Evolutionary conservation across 768 basidiomycete species (phyloP).

Genomic region (Austroboletus festivus): DNA sequence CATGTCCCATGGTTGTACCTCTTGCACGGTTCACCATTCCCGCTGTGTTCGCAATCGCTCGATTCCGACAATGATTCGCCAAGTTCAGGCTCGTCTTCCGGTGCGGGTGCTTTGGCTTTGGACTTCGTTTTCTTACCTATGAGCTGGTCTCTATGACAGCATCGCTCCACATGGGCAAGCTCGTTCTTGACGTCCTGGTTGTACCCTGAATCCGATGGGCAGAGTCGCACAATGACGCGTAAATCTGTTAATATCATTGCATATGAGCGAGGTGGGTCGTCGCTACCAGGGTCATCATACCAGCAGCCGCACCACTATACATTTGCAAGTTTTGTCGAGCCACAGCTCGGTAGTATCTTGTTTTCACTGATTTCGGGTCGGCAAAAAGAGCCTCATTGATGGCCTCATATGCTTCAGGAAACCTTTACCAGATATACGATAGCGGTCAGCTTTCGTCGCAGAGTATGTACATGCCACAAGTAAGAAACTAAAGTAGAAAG

Average conservation of each 20-base stretch:
- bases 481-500: too few relatives aligned
- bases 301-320: constrained; percentile 19
- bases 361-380: constrained; percentile 33
- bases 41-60: constrained; percentile 50
- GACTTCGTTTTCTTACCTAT: neutral
- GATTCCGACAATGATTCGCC: constrained; percentile 49
- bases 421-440: constrained; percentile 15
- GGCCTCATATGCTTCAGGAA: constrained; percentile 26
- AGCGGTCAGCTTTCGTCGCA: neutral
- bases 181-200: constrained; percentile 13
- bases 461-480: too few relatives aligned
- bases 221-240: too few relatives aligned
- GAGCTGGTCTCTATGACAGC: too few relatives aligned
- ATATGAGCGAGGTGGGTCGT: too few relatives aligned
- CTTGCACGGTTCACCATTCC: constrained; percentile 51
- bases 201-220: constrained; percentile 30
- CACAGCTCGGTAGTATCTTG: constrained; percentile 33
- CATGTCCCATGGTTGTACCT: constrained; percentile 58
- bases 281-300: constrained; percentile 27
- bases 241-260: too few relatives aligned
- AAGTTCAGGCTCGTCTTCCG: constrained; percentile 28
- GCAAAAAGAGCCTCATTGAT: constrained; percentile 26
- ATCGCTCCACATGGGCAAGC: constrained; percentile 8
- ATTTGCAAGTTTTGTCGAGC: constrained; percentile 31
- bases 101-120: constrained; percentile 16